Evolutionary conservation across 208 protist genomes (phyloP).

Genomic region (Leishmania aethiopica): DNA sequence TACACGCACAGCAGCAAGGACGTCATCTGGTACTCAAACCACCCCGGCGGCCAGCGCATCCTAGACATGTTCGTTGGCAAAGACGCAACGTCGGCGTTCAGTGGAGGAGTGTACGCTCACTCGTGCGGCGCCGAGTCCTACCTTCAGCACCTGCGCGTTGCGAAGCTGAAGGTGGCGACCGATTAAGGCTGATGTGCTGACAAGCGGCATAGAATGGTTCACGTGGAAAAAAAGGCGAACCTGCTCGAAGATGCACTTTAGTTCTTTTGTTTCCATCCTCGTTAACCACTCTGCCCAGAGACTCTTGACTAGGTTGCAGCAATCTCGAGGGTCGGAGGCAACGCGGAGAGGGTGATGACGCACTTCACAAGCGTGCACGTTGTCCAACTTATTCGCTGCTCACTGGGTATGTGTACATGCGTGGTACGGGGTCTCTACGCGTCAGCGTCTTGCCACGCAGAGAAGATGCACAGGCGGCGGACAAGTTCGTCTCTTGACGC

Average conservation of each 20-base stretch:
- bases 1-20: constrained; percentile 74
- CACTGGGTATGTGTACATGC: not conserved
- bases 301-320: not conserved
- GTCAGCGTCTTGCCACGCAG: not conserved
- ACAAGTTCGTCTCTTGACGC: not conserved
- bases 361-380: not conserved
- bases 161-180: constrained; percentile 35
- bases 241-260: too few species aligned
- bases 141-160: constrained; percentile 69
- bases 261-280: not conserved
- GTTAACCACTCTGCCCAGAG: not conserved
- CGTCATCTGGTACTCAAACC: constrained; percentile 67
- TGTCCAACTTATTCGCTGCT: too few species aligned
- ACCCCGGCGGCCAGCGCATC: constrained; percentile 80
- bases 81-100: constrained; percentile 76
- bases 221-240: not conserved
- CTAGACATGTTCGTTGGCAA: constrained; percentile 79
- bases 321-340: not conserved
- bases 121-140: constrained; percentile 61
- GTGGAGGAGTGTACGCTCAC: constrained; percentile 75
- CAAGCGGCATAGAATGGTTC: not conserved
- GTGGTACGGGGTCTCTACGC: not conserved
- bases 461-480: not conserved
- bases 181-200: not conserved
- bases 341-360: not conserved